Conservation (phyloP, 371 early-diverging fungal species). For the Funneliformis caledonium region DNA sequence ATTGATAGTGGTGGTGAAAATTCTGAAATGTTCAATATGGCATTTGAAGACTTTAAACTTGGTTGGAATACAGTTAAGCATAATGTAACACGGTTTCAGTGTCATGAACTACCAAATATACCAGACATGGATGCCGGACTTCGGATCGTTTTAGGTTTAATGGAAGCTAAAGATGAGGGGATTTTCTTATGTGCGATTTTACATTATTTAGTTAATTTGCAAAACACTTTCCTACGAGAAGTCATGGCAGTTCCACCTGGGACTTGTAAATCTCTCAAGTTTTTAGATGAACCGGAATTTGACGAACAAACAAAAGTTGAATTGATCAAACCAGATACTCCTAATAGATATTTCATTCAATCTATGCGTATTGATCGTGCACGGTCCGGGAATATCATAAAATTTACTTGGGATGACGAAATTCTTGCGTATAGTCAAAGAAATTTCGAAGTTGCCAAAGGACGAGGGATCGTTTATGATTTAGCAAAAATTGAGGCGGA, state of each 20-base stretch:
- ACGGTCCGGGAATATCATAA: not conserved
- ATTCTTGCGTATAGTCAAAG: constrained; percentile 28
- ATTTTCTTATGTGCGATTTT: constrained; percentile 19
- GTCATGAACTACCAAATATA: not conserved
- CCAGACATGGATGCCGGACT: not conserved
- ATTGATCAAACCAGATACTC: too few species aligned
- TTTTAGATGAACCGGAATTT: not conserved
- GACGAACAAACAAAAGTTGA: not conserved
- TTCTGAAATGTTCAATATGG: too few species aligned
- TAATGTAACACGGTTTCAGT: too few species aligned
- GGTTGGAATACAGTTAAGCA: too few species aligned
- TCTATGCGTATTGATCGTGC: constrained; percentile 6
- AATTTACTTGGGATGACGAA: constrained; percentile 20
- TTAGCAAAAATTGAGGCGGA: constrained; percentile 29
- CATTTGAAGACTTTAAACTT: constrained; percentile 21
- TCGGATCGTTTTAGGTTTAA: constrained; percentile 7
- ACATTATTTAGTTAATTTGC: constrained; percentile 25
- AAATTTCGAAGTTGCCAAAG: constrained; percentile 12
- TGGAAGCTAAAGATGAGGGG: constrained; percentile 14
- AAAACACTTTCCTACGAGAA: constrained; percentile 36
- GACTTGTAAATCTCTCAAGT: constrained; percentile 12
- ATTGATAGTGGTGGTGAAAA: too few species aligned
- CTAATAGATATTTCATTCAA: not conserved
- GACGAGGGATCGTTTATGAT: constrained; percentile 20
- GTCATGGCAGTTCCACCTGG: constrained; percentile 1